Evolutionary conservation across 2,329 filamentous ascomycete genomes (phyloP).

Genomic region (Capronia coronata): DNA sequence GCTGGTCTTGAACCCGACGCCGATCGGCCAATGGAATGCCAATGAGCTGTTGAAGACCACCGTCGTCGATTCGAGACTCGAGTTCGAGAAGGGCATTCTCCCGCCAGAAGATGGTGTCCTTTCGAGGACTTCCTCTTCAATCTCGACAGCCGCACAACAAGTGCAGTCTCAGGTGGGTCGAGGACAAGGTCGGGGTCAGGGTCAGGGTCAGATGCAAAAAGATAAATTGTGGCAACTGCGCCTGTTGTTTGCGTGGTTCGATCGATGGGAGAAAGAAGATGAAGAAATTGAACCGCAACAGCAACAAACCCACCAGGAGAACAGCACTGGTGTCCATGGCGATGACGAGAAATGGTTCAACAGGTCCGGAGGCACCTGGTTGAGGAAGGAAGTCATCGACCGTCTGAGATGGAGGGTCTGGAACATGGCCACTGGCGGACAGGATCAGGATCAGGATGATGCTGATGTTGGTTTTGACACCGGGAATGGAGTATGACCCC

Average conservation of each 20-base stretch:
- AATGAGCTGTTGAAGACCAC: slow-evolving; percentile 51
- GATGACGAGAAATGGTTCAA: slow-evolving; percentile 19
- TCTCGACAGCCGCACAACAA: no score
- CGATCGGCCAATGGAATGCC: slow-evolving; percentile 36
- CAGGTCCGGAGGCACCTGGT: slow-evolving; percentile 37
- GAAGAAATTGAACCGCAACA: slow-evolving; percentile 27
- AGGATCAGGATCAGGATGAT: not conserved
- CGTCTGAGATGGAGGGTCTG: slow-evolving; percentile 48
- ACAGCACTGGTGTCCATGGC: not conserved
- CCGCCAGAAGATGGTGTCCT: slow-evolving; percentile 28
- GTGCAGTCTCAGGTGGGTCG: no score
- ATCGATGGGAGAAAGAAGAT: slow-evolving; percentile 39
- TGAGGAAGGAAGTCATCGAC: slow-evolving; percentile 52
- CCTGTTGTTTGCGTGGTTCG: slow-evolving; percentile 62
- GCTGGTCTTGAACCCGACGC: slow-evolving; percentile 48
- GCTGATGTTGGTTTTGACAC: not conserved
- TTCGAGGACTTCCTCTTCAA: no score
- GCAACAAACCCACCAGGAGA: no score
- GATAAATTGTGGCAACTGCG: slow-evolving; percentile 58
- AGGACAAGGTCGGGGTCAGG: no score
- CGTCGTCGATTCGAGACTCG: slow-evolving; percentile 65
- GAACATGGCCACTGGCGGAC: slow-evolving; percentile 29
- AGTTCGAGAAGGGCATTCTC: slow-evolving; percentile 49
- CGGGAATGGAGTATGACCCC: not conserved
- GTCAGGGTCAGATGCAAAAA: slow-evolving; percentile 37